Evolutionary conservation across 2,329 filamentous ascomycete genomes (phyloP), one percentile per base, ranked within the genome.

Genomic region (Fusarium abutilonis): DNA sequence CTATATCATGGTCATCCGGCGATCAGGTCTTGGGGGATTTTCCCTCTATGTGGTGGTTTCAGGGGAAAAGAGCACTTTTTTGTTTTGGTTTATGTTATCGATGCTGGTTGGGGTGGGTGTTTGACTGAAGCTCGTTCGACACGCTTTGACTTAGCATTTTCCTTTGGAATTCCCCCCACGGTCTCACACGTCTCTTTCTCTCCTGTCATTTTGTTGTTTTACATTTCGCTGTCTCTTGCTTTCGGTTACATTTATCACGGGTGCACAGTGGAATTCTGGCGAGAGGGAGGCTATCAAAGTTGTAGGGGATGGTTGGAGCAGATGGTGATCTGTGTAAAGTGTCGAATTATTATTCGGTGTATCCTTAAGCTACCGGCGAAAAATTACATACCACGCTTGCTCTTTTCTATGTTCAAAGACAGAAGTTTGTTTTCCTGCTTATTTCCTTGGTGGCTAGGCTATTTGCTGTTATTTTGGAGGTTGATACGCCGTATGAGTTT

Each of bases 1-100:
- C 67, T 76, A 76, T 75, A 77, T 77, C 75, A 77, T 73, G 75
- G 73, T 73, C 71, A 74, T 74, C 74, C 62, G 75, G 75, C 74
- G 75, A 77, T 74, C 63, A 60, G 72, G 71, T 73, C 67, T 69
- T 64, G 63, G 65, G 59, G 72, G 67, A 69, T 58, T 66, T 68
- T 59, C 59, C 68, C 68, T 63, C 60, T 65, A 60, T 61, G 67
- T 65, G 68, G 69, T 70, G 72, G 70, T 69, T 69, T 70, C 50
- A 64, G 71, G 68, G 67, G 69, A 75, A 74, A 74, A 73, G 71
- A 72, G 64, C 63, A 63, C 55, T 60, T 35, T 35, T 68, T 62
- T 59, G 60, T 64, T 64, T 58, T 56, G 52, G 43, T 57, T 64
- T 65, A 62, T 65, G 54, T 61, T 56, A 50, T 47, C 63, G 43